These are phyloP conservation scores for Gentiana straminea DNA, from an alignment of 257 asterid species.

Conservation along the genomic window DNA sequence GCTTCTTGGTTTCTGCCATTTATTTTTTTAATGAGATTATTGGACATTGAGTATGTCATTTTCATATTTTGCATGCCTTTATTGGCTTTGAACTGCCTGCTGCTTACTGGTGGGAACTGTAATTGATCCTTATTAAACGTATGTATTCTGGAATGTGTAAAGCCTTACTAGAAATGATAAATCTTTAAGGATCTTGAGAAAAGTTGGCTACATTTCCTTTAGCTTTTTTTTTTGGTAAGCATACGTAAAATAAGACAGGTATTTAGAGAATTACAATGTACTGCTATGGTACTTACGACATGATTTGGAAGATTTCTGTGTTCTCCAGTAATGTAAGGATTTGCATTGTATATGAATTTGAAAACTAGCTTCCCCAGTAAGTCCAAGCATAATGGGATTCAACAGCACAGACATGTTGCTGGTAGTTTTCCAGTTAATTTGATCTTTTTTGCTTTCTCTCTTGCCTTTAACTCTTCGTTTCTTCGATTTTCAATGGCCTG, in stretches of 20 bases:
- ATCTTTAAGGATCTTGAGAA: background rate
- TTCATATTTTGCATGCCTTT: too few relatives aligned
- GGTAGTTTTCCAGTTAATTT: constrained; percentile 73
- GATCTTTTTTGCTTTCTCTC: constrained; percentile 56
- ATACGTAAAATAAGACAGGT: too few relatives aligned
- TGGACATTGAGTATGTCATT: too few relatives aligned
- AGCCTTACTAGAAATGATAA: background rate
- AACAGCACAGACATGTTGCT: constrained; percentile 55
- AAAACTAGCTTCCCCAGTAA: background rate
- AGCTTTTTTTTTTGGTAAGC: too few relatives aligned
- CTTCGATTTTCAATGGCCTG: constrained; percentile 47
- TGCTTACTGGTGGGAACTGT: too few relatives aligned
- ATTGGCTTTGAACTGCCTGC: too few relatives aligned
- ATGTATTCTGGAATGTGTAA: too few relatives aligned
- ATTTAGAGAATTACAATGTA: too few relatives aligned
- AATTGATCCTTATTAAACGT: too few relatives aligned
- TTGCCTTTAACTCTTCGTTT: constrained; percentile 57
- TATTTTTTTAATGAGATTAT: too few relatives aligned
- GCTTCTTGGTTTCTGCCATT: background rate
- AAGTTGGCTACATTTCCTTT: too few relatives aligned
- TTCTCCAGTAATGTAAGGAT: background rate
- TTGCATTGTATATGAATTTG: background rate
- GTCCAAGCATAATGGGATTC: constrained; percentile 3
- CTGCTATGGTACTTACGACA: background rate
- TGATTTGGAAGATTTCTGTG: background rate